phyloP scores from a whole-genome alignment of 2,329 filamentous ascomycete genomes.

The Sporothrix pallida region DNA sequence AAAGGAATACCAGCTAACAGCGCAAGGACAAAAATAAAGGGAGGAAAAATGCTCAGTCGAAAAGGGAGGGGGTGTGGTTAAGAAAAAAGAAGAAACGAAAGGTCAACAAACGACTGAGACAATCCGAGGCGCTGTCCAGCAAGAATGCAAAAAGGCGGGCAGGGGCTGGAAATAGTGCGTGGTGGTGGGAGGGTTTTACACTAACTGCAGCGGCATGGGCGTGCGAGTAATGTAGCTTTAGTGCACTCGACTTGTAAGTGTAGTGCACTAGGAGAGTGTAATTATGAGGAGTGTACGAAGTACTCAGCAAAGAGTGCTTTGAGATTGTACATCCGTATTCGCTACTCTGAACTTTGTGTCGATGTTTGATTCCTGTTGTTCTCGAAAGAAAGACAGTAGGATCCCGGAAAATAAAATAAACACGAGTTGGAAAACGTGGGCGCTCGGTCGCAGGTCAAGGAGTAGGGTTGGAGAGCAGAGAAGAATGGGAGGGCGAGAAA shows the following conservation, averaged over 20 bases:
- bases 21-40: constrained; percentile 1
- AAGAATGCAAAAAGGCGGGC: constrained; percentile 25
- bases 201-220: constrained; percentile 15
- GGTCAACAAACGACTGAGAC: constrained; percentile 23
- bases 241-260: background rate
- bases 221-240: constrained; percentile 5
- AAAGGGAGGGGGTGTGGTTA: background rate
- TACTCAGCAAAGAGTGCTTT: background rate
- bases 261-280: background rate
- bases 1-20: background rate
- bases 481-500: background rate
- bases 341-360: background rate
- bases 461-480: background rate
- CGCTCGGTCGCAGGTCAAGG: constrained; percentile 1
- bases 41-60: background rate
- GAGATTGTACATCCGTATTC: constrained; percentile 6
- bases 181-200: constrained; percentile 21
- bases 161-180: constrained; percentile 28
- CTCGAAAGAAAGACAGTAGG: background rate
- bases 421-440: constrained; percentile 9
- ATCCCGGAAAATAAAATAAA: constrained; percentile 15
- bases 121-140: constrained; percentile 15
- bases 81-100: background rate
- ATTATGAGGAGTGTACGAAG: background rate
- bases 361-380: background rate